Percentiles rank a stretch among this genome's conserved stretches.
Evolutionary conservation across 768 basidiomycete genomes (phyloP).

Genomic region (Tricholomella constricta): DNA sequence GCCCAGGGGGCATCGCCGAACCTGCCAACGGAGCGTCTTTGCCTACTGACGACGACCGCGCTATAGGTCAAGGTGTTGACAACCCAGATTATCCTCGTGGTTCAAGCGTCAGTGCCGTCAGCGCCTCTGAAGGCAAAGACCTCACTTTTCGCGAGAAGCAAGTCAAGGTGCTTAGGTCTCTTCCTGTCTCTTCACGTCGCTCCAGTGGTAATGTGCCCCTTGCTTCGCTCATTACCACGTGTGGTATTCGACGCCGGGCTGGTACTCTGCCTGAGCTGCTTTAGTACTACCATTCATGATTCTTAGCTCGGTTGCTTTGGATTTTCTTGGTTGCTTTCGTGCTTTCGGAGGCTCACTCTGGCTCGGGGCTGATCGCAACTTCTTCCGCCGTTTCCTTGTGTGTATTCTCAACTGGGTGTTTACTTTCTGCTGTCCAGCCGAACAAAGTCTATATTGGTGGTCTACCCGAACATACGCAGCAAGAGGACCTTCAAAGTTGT

Average conservation of each 20-base stretch:
- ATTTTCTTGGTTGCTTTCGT: conserved; percentile 37
- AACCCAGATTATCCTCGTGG: conserved; percentile 54
- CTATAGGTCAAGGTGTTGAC: conserved; percentile 47
- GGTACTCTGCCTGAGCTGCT: conserved; percentile 36
- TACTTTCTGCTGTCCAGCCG: conserved; percentile 77
- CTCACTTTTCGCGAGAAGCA: conserved; percentile 72
- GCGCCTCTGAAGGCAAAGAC: conserved; percentile 42
- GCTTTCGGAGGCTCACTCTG: conserved; percentile 42
- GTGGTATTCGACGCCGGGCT: conserved; percentile 38
- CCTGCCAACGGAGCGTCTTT: conserved; percentile 47
- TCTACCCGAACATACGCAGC: conserved; percentile 82
- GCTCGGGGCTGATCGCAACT: conserved; percentile 47
- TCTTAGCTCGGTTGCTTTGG: conserved; percentile 27
- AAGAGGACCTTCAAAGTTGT: conserved; percentile 83
- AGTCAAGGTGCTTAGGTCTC: conserved; percentile 86
- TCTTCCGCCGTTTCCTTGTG: conserved; percentile 50
- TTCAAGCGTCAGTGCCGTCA: conserved; percentile 48
- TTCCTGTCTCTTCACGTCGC: conserved; percentile 39
- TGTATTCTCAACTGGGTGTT: conserved; percentile 61
- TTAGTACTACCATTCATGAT: conserved; percentile 39
- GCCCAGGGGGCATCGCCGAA: conserved; percentile 43
- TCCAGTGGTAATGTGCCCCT: conserved; percentile 27
- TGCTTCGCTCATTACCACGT: conserved; percentile 25
- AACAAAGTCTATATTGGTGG: conserved; percentile 94
- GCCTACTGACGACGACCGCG: conserved; percentile 51